A percentile compares a stretch with the other conserved stretches of the same genome.
phyloP scores from a whole-genome alignment of 1,139 yeast species.

The Pichia sp. region DNA sequence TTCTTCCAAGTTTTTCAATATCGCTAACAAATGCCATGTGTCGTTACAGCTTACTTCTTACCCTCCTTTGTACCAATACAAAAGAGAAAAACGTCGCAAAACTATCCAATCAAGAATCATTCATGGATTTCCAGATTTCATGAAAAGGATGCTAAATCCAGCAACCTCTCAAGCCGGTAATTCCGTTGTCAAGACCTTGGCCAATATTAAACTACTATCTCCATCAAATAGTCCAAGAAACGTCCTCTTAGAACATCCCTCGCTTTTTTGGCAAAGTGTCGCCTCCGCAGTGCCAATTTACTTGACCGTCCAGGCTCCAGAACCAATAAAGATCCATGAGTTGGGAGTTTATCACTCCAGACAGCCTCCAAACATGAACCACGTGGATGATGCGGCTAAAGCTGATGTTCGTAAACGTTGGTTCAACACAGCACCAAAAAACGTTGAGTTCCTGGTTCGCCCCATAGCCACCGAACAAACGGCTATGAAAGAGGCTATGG shows the following conservation, averaged over 20 bases:
- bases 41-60: conserved; percentile 22
- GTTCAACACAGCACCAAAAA: conserved; percentile 24
- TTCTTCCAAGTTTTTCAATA: conserved; percentile 13
- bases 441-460: conserved; percentile 22
- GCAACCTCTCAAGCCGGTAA: conserved; percentile 12
- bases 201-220: conserved; percentile 23
- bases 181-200: conserved; percentile 18
- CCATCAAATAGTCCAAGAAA: conserved; percentile 26
- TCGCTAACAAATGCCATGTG: conserved; percentile 26
- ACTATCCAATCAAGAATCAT: conserved; percentile 22
- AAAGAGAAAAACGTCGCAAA: conserved; percentile 23
- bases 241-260: conserved; percentile 23
- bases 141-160: conserved; percentile 20
- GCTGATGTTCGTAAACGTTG: conserved; percentile 9
- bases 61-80: conserved; percentile 18
- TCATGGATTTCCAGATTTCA: conserved; percentile 29
- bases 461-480: conserved; percentile 15
- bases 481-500: conserved; percentile 17
- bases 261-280: conserved; percentile 27
- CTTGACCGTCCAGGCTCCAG: conserved; percentile 21
- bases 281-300: conserved; percentile 25
- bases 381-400: not conserved
- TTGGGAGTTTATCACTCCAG: conserved; percentile 27
- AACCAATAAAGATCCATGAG: conserved; percentile 25
- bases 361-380: conserved; percentile 5